Evolutionary conservation across 352 stramenopile species (phyloP).

Genomic region (Globisporangium parvum): DNA sequence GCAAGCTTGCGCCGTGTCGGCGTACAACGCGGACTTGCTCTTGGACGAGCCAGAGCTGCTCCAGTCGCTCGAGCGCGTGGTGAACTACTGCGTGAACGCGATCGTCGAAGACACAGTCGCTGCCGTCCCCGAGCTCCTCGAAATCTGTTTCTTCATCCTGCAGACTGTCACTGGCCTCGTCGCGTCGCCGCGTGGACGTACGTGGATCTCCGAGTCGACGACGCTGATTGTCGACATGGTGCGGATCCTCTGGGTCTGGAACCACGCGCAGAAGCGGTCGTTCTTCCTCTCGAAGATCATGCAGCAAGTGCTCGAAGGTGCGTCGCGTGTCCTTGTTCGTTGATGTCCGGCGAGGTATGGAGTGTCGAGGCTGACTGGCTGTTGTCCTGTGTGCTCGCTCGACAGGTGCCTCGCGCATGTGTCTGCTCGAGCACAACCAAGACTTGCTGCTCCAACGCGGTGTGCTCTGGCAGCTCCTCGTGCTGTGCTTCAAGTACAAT

Average conservation of each 20-base stretch:
- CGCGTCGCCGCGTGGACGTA: conserved; percentile 40
- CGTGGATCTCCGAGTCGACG: conserved; percentile 54
- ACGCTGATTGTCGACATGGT: conserved; percentile 69
- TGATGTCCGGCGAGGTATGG: not conserved
- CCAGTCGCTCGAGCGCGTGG: conserved; percentile 48
- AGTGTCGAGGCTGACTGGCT: not conserved
- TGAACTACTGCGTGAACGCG: conserved; percentile 61
- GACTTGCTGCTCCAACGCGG: conserved; percentile 39
- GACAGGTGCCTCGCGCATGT: conserved; percentile 56
- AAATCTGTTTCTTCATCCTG: conserved; percentile 58
- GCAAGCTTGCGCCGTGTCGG: conserved; percentile 57
- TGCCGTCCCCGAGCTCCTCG: conserved; percentile 25
- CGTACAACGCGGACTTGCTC: conserved; percentile 47
- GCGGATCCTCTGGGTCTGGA: conserved; percentile 72
- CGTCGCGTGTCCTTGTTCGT: not conserved
- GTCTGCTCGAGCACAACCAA: conserved; percentile 54
- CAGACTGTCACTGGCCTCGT: conserved; percentile 68
- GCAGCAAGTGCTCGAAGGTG: conserved; percentile 77
- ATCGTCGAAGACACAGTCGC: conserved; percentile 35
- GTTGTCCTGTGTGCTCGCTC: not conserved
- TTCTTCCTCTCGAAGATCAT: conserved; percentile 59
- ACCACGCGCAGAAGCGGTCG: conserved; percentile 31
- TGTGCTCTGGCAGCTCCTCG: conserved; percentile 64
- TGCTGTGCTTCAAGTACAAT: conserved; percentile 67
- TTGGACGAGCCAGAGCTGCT: conserved; percentile 43